Evolutionary conservation across 768 basidiomycete species (phyloP).

Genomic region (Boletus reticulatus): DNA sequence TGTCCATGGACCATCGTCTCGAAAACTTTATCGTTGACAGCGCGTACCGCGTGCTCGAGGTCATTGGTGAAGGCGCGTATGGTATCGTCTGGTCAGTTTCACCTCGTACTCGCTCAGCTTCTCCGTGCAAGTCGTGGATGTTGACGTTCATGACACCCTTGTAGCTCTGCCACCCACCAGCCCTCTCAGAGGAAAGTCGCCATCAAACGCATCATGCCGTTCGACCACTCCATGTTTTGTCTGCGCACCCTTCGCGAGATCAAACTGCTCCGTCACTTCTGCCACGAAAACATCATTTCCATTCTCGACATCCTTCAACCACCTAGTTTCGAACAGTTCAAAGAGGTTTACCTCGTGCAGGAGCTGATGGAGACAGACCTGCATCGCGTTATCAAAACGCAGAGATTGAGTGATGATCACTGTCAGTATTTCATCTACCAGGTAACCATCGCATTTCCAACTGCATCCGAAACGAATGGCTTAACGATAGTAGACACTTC

Average conservation of each 20-base stretch:
- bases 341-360: constrained; percentile 75
- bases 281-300: constrained; percentile 88
- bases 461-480: not conserved
- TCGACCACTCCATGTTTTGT: constrained; percentile 94
- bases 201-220: constrained; percentile 94
- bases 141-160: not conserved
- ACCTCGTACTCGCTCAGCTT: not conserved
- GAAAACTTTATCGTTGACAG: constrained; percentile 49
- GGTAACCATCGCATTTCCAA: constrained; percentile 37
- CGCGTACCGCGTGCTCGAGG: constrained; percentile 72
- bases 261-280: constrained; percentile 88
- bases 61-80: constrained; percentile 94
- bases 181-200: constrained; percentile 84
- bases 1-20: constrained; percentile 32
- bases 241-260: constrained; percentile 83
- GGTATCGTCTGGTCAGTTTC: constrained; percentile 71
- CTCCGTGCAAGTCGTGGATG: not conserved
- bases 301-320: constrained; percentile 94
- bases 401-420: constrained; percentile 92
- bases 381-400: constrained; percentile 94
- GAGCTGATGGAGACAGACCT: constrained; percentile 93
- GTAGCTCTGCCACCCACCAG: constrained; percentile 71
- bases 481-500: constrained; percentile 57
- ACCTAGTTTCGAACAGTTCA: constrained; percentile 69
- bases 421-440: constrained; percentile 98